Conservation (phyloP, 2,329 filamentous ascomycete genomes). For the Venturiaceae sp. region DNA sequence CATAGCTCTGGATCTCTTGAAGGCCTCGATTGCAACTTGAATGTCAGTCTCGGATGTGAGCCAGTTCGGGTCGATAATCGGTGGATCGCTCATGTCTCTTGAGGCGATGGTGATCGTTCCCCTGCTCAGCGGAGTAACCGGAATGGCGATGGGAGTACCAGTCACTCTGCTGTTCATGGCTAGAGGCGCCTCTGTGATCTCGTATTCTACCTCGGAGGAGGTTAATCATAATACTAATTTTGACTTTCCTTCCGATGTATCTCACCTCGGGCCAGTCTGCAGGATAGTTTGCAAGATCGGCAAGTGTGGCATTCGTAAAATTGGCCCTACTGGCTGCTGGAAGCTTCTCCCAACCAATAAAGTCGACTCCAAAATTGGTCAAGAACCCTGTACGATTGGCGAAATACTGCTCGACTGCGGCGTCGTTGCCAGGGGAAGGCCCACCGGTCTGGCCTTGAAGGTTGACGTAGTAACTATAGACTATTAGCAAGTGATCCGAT, state of each 20-base stretch:
- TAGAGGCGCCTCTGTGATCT: slow-evolving; percentile 9
- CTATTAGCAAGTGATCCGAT: not conserved
- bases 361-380: not conserved
- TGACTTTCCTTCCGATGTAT: not conserved
- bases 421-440: not conserved
- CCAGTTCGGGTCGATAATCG: slow-evolving; percentile 23
- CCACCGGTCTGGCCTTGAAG: not conserved
- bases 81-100: slow-evolving; percentile 14
- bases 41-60: slow-evolving; percentile 15
- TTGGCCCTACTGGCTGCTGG: slow-evolving; percentile 1
- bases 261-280: slow-evolving; percentile 3
- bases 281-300: not conserved
- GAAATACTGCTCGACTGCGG: not conserved
- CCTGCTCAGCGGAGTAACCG: slow-evolving; percentile 18
- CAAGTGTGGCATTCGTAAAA: not conserved
- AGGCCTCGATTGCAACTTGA: slow-evolving; percentile 8
- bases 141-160: slow-evolving; percentile 14
- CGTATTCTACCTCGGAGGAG: slow-evolving; percentile 7
- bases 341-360: slow-evolving; percentile 7
- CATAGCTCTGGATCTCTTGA: slow-evolving; percentile 7
- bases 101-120: slow-evolving; percentile 12
- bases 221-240: slow-evolving; percentile 11
- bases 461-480: not conserved
- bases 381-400: not conserved
- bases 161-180: slow-evolving; percentile 17